Conservation (phyloP, 1,284 basidiomycete species). For the Tausonia pullulans region DNA sequence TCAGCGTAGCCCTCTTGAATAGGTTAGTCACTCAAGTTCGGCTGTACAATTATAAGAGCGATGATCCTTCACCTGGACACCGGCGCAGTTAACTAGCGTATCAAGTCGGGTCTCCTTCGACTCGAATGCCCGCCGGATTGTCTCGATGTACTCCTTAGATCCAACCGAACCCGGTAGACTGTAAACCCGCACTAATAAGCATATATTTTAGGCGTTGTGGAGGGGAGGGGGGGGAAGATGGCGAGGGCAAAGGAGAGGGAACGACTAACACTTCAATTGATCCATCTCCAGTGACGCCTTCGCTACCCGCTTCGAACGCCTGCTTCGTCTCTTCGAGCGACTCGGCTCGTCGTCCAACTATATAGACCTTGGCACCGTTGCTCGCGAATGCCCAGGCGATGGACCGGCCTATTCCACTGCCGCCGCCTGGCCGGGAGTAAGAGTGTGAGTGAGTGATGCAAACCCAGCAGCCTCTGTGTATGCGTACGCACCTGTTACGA, state of each 20-base stretch:
- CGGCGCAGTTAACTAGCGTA: constrained; percentile 14
- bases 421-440: too few species aligned
- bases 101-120: not conserved
- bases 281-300: not conserved
- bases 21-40: too few species aligned
- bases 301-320: not conserved
- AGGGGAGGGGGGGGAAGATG: not conserved
- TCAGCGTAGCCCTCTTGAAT: too few species aligned
- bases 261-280: not conserved
- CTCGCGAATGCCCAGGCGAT: too few species aligned
- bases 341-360: constrained; percentile 32
- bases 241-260: too few species aligned
- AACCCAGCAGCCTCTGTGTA: too few species aligned
- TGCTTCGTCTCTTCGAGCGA: constrained; percentile 14
- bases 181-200: too few species aligned
- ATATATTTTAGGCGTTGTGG: too few species aligned
- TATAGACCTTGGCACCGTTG: constrained; percentile 35
- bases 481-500: too few species aligned
- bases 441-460: too few species aligned
- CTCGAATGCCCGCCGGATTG: constrained; percentile 12
- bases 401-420: too few species aligned
- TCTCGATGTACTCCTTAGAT: constrained; percentile 20
- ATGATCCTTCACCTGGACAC: not conserved
- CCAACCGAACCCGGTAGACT: constrained; percentile 11
- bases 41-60: too few species aligned